Percentiles rank a stretch among this genome's conserved stretches.
These are phyloP conservation scores for Moricandia arvensis DNA, from an alignment of 345 rosid species.

Conservation along the genomic window DNA sequence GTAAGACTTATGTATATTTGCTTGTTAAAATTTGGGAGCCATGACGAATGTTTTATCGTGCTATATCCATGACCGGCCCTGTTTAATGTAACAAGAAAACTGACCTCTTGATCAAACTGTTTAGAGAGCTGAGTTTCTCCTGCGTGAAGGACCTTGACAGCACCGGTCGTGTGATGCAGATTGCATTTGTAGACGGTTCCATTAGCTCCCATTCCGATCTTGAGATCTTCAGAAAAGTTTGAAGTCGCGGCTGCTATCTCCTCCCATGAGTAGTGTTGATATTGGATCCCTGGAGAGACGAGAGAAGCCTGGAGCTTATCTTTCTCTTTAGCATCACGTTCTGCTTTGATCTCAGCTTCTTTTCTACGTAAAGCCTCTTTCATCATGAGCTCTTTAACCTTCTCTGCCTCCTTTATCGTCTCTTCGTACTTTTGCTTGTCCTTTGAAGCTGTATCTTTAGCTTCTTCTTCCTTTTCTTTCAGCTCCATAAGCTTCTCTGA, in stretches of 20 bases:
- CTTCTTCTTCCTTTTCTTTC: slow-evolving; percentile 48
- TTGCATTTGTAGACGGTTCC: slow-evolving; percentile 41
- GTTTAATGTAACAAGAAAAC: not conserved
- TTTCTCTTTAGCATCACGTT: slow-evolving; percentile 57
- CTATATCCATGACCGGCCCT: not conserved
- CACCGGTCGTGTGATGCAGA: slow-evolving; percentile 35
- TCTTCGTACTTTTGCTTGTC: slow-evolving; percentile 62
- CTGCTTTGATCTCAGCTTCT: slow-evolving; percentile 63
- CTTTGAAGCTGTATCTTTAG: slow-evolving; percentile 52
- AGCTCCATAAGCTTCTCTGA: slow-evolving; percentile 59
- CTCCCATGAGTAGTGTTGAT: slow-evolving; percentile 38
- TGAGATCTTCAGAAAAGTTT: slow-evolving; percentile 35
- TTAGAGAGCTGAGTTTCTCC: slow-evolving; percentile 37
- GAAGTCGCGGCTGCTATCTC: slow-evolving; percentile 37
- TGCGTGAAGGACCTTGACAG: slow-evolving; percentile 40
- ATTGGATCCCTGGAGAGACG: slow-evolving; percentile 23
- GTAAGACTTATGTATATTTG: not conserved
- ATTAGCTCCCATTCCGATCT: slow-evolving; percentile 41
- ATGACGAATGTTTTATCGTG: not conserved
- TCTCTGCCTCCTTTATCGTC: slow-evolving; percentile 57
- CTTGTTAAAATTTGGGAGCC: no score
- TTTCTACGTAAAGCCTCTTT: slow-evolving; percentile 60
- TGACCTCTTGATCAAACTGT: slow-evolving; percentile 37
- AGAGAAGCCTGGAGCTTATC: slow-evolving; percentile 56
- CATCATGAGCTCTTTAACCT: slow-evolving; percentile 44